Conservation (phyloP, 169 alveolate species). For the Babesia ovis region DNA sequence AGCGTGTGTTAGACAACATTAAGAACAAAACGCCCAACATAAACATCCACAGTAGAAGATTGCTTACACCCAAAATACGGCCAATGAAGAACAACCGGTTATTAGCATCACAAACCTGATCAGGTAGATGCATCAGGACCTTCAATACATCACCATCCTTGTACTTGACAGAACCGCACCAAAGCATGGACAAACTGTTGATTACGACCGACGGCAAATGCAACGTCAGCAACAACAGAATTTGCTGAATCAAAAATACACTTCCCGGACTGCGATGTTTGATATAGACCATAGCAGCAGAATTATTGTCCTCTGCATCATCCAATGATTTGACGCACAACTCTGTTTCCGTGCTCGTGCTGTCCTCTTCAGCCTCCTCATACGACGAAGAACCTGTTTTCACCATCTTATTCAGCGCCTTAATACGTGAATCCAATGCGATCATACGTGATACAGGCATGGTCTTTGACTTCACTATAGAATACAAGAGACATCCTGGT, state of each 20-base stretch:
- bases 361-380: not conserved
- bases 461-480: not conserved
- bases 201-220: slow-evolving; percentile 41
- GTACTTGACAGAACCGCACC: slow-evolving; percentile 51
- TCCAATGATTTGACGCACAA: slow-evolving; percentile 24
- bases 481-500: not conserved
- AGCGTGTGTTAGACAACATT: not conserved
- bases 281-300: not conserved
- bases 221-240: slow-evolving; percentile 29
- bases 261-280: slow-evolving; percentile 1
- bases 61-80: slow-evolving; percentile 2
- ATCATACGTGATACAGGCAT: not conserved
- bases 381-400: too few relatives aligned
- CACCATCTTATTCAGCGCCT: not conserved
- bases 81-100: slow-evolving; percentile 38
- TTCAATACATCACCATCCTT: slow-evolving; percentile 20
- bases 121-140: slow-evolving; percentile 58
- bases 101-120: slow-evolving; percentile 46
- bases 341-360: not conserved
- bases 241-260: slow-evolving; percentile 32
- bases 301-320: not conserved
- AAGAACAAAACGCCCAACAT: slow-evolving; percentile 17
- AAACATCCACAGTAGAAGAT: slow-evolving; percentile 8
- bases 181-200: slow-evolving; percentile 50
- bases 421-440: not conserved